Evolutionary conservation across 352 stramenopile genomes (phyloP), one percentile per base, ranked within the genome.

Genomic region (Globisporangium apiculatum): DNA sequence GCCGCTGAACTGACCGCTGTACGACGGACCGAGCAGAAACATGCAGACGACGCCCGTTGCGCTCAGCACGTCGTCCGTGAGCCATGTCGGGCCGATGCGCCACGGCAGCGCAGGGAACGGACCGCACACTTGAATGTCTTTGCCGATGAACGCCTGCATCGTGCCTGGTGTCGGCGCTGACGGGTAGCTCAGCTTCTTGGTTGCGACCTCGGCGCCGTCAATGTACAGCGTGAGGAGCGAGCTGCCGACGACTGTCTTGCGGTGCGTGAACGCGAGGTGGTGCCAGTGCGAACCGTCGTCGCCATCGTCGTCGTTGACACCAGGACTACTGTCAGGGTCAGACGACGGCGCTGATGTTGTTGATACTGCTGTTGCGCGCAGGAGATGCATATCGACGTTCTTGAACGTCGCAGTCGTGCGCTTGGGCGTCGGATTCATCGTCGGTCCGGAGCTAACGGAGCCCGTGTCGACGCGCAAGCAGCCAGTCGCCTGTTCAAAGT

Each of bases 201-300:
- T 85, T 31, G 70, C 69, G 11, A 91, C 62, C 66, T 93, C 83
- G 1, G 64, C 66, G 8, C 83, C 83, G 54, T 93, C 83, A 51
- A 93, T 80, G 45, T 80, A 93, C 0, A 91, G 62, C 3, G 79
- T 87, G n/a, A 89, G 56, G 15, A 80, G 58, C 1, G 83, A 93
- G 31, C 73, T 93, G 1, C 83, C 83, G 5, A 93, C 68, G 1
- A 88, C 74, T 6, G 74, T 57, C 64, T 88, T 89, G 3, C 77
- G 77, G 51, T 93, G 83, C 7, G 79, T 83, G 10, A 93, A 73
- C 31, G 73, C 72, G 11, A 93, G 61, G 36, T 93, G 83, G 53
- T 91, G 81, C 83, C 83, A 93, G 35, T 87, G 74, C 36, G 65
- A 63, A 11, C 64, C 58, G 18, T 68, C 64, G 53, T 77, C 60